Percentiles rank a stretch among this genome's conserved stretches.
phyloP scores from a whole-genome alignment of 768 basidiomycete species.

The Rickenella mellea region DNA sequence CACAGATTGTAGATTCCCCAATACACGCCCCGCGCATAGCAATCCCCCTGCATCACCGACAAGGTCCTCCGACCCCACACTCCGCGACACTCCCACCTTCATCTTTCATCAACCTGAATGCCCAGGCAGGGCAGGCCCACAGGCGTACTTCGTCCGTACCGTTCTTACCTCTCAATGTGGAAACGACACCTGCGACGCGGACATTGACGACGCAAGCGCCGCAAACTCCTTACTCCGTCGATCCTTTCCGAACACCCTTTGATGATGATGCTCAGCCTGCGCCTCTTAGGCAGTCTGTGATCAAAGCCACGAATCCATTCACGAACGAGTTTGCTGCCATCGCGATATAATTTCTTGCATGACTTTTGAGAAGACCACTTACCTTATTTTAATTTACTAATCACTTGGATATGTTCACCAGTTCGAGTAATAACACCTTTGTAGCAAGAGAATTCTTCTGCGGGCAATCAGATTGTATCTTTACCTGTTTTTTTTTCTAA shows the following conservation, averaged over 20 bases:
- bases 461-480: no score
- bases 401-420: no score
- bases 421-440: no score
- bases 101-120: neutral
- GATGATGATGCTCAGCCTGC: slow-evolving; percentile 43
- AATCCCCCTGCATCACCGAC: neutral
- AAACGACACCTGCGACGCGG: slow-evolving; percentile 19
- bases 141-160: neutral
- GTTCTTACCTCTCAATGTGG: neutral
- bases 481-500: no score
- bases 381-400: no score
- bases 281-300: no score
- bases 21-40: neutral
- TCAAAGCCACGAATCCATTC: no score
- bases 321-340: no score
- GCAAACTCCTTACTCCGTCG: slow-evolving; percentile 27
- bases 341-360: no score
- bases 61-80: neutral
- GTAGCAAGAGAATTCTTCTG: no score
- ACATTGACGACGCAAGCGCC: slow-evolving; percentile 28
- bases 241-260: slow-evolving; percentile 73
- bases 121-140: neutral
- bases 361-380: no score
- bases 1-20: neutral
- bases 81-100: neutral